Evolutionary conservation across 2,329 filamentous ascomycete genomes (phyloP).

Genomic region (Trichoderma harzianum): DNA sequence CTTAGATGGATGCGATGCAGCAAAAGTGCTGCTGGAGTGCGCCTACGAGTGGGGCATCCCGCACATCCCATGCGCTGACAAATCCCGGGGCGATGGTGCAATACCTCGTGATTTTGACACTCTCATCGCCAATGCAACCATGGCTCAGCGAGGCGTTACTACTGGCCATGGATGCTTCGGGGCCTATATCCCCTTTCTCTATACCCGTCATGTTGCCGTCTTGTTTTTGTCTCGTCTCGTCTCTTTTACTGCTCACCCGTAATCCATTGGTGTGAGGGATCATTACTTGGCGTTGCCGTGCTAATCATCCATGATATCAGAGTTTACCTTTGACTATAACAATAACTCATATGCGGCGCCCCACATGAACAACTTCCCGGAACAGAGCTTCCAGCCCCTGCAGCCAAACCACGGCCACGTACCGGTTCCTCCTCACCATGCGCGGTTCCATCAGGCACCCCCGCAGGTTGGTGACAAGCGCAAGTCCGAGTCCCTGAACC

Average conservation of each 20-base stretch:
- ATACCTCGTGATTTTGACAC: conserved; percentile 54
- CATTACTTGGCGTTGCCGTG: background rate
- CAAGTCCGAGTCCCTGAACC: conserved; percentile 49
- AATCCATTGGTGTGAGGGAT: background rate
- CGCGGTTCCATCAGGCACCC: conserved; percentile 31
- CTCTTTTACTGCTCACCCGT: background rate
- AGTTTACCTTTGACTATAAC: conserved; percentile 56
- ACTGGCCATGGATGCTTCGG: conserved; percentile 1
- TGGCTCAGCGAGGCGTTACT: conserved; percentile 2
- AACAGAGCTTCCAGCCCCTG: conserved; percentile 48
- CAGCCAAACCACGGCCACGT: conserved; percentile 50
- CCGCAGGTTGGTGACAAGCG: conserved; percentile 42
- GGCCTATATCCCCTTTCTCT: conserved; percentile 15
- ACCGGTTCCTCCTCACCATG: conserved; percentile 36
- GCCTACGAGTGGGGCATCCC: conserved; percentile 21
- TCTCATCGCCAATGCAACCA: conserved; percentile 5
- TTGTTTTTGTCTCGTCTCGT: background rate
- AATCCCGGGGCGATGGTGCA: conserved; percentile 54
- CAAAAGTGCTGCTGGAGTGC: conserved; percentile 25
- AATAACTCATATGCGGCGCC: conserved; percentile 49
- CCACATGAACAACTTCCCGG: conserved; percentile 42
- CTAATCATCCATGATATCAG: conserved; percentile 43
- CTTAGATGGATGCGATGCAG: conserved; percentile 19
- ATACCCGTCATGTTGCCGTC: background rate
- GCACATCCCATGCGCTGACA: conserved; percentile 35